phyloP scores from a whole-genome alignment of 345 rosid genomes.

The Eucalyptus curtisii region DNA sequence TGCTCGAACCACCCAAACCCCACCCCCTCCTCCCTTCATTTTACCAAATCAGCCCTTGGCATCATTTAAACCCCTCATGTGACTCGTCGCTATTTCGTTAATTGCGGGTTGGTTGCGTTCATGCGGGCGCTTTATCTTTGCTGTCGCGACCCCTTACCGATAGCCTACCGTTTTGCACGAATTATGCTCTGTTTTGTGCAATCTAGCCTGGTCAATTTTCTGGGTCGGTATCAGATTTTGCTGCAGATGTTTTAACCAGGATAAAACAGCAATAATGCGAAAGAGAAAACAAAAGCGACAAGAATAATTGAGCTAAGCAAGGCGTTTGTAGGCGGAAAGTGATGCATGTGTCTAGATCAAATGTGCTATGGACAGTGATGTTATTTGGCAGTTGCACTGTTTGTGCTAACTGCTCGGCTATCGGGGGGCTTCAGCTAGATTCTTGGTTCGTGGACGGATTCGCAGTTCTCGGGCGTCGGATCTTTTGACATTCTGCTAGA shows the following conservation, averaged over 20 bases:
- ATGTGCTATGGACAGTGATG: not conserved
- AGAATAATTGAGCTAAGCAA: not conserved
- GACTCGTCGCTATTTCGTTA: not conserved
- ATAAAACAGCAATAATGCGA: not conserved
- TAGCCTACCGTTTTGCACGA: not conserved
- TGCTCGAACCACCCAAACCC: constrained; percentile 62
- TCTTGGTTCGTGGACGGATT: not conserved
- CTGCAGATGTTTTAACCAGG: not conserved
- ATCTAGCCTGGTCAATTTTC: not conserved
- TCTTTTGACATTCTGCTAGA: not conserved
- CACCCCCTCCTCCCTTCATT: not conserved
- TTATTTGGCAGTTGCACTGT: not conserved
- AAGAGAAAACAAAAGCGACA: not conserved
- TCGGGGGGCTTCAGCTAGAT: not conserved
- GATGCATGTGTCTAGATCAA: not conserved
- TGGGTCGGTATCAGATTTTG: not conserved
- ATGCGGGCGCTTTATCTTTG: not conserved
- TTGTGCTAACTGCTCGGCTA: not conserved
- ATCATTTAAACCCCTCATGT: not conserved
- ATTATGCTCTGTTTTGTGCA: not conserved
- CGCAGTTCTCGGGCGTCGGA: not conserved
- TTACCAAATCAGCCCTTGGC: constrained; percentile 17
- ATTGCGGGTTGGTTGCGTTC: not conserved
- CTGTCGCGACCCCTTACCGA: not conserved
- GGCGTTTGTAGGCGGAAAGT: not conserved